Evolutionary conservation across 1,284 basidiomycete genomes (phyloP), one percentile per base, ranked within the genome.

Genomic region (Papiliotrema terrestris): DNA sequence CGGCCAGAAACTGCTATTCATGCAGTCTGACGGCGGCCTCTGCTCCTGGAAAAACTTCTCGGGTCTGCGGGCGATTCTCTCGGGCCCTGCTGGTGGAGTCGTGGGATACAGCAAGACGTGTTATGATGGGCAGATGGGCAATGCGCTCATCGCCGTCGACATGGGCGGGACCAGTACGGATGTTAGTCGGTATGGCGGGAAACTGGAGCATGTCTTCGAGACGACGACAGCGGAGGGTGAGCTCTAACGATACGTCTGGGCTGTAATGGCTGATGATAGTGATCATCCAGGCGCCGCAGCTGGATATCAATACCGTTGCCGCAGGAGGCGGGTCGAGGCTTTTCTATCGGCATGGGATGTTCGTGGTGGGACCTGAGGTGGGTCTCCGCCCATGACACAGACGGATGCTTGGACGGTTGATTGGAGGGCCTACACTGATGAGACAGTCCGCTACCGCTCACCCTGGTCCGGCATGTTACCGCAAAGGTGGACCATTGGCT

Each of bases 191-290:
- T 70, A 54, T 50, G 66, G 53, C 15, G 68, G 68, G 13, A 62
- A 66, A 52, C 56, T 68, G n/a, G 71, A 73, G 49, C 65, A 68
- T 39, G 65, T 74, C 2, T 67, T 66, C 20, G 70, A 74, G 59
- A 91, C 92, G 0, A 91, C 89, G 0, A 91, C 92, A 0, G 92
- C 92, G 0, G 90, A 90, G 42, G 60, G 58, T 57, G 29, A 37
- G 57, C 41, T 38, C 20, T 49, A 15, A 22, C 9, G 22, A 22
- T 25, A 15, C 23, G 19, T 19, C 22, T n/a, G 29, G 6, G 22
- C 38, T 8, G 32, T 3, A 20, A 35, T 19, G 14, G 36, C 23
- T 38, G 36, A 47, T n/a, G 13, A 9, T 25, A 54, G 63, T 68
- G 23, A 66, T 60, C 42, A 65, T 68, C 9, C 65, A 66, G 51